Conservation (phyloP, 1,139 yeast species). For the Ogataea hybrid region DNA sequence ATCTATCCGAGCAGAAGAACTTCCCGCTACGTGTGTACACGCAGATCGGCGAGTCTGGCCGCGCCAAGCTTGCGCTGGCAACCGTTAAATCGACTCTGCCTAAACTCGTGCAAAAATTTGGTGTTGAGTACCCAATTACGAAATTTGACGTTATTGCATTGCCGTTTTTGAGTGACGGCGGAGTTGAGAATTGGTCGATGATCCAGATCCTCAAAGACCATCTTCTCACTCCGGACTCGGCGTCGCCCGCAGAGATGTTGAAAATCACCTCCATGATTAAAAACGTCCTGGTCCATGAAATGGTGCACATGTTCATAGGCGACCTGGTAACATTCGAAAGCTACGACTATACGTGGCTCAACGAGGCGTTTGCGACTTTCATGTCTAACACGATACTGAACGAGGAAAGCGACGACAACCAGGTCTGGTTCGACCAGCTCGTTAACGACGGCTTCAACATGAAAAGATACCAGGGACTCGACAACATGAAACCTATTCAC, state of each 20-base stretch:
- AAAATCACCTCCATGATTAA: slow-evolving; percentile 35
- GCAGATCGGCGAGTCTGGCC: slow-evolving; percentile 48
- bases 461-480: slow-evolving; percentile 42
- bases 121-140: slow-evolving; percentile 48
- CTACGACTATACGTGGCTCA: slow-evolving; percentile 69
- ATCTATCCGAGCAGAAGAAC: slow-evolving; percentile 23
- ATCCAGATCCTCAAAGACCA: slow-evolving; percentile 56
- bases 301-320: slow-evolving; percentile 80
- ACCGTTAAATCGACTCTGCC: slow-evolving; percentile 48
- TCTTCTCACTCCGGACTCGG: slow-evolving; percentile 40
- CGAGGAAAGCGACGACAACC: slow-evolving; percentile 26
- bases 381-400: slow-evolving; percentile 36
- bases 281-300: slow-evolving; percentile 65
- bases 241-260: slow-evolving; percentile 21
- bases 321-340: slow-evolving; percentile 62
- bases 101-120: slow-evolving; percentile 40
- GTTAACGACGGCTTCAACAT: slow-evolving; percentile 39
- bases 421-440: slow-evolving; percentile 34
- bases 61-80: slow-evolving; percentile 46
- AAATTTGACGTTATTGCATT: slow-evolving; percentile 65
- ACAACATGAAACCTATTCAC: slow-evolving; percentile 33
- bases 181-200: slow-evolving; percentile 78
- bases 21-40: slow-evolving; percentile 54
- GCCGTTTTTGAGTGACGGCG: slow-evolving; percentile 72
- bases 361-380: slow-evolving; percentile 69